Base-by-base conservation (phyloP, 2,329 filamentous ascomycete genomes). In the Orbilia javanica region DNA sequence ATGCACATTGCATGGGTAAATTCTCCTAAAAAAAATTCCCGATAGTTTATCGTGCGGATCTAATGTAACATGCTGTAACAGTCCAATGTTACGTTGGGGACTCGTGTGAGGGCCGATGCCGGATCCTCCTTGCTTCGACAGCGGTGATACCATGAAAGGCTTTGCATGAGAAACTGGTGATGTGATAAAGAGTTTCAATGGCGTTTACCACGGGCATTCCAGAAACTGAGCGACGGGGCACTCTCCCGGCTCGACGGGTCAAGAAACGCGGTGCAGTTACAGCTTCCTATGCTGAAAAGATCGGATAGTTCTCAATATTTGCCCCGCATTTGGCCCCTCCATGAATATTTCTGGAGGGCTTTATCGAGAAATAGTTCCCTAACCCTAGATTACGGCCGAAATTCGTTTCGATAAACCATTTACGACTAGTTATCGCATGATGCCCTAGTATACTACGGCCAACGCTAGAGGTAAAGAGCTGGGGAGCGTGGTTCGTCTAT, bases 21-120 rank as follows among this genome's bases (percentile, higher is more conserved):
- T 22, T 78, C 29, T 63, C 53, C 74, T 68, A 66, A 71, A 68
- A 44, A 75, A 64, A 72, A 68, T 67, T 50, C 67, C 60, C 69
- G 69, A 73, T 36, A 36, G 27, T 39, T 29, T 31, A 57, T 60
- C 55, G 31, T 66, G 39, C 34, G 57, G 46, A 64, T 63, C 36
- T 27, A 62, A 65, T 69, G 36, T 50, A 31, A 71, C 20, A 18
- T 22, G 25, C 57, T 44, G 27, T 52, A 69, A 46, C 46, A 13
- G 44, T 53, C 48, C 39, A 55, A 71, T 67, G 39, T 53, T 60
- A 36, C 25, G 60, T 66, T 46, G 34, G 15, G n/a, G 34, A 4
- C 22, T 18, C 25, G 25, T 52, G 34, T 46, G 34, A 11, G 48
- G 31, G 31, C 57, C 62, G 67, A 60, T 72, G 29, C 36, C 62